Evolutionary conservation across 495 filamentous ascomycete genomes (phyloP).

Genomic region (Neurospora africana): DNA sequence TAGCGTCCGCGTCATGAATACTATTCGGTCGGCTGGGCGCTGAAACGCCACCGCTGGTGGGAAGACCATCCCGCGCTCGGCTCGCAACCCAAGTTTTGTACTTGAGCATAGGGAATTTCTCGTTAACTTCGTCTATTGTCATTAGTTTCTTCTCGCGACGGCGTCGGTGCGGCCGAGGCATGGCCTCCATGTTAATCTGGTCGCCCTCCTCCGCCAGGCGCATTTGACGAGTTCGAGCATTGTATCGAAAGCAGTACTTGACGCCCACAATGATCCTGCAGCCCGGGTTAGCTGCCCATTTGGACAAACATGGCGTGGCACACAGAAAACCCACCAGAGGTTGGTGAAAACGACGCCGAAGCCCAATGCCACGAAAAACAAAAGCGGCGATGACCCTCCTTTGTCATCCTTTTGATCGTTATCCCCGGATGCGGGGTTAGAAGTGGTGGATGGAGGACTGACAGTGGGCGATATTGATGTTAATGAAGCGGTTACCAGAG

Average conservation of each 20-base stretch:
- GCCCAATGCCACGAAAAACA: conserved; percentile 94
- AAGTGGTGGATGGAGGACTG: background rate
- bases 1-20: conserved; percentile 51
- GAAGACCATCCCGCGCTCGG: conserved; percentile 72
- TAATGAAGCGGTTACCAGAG: background rate
- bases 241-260: conserved; percentile 98
- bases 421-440: background rate
- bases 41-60: conserved; percentile 77
- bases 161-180: conserved; percentile 70
- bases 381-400: conserved; percentile 55
- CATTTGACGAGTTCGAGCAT: conserved; percentile 77
- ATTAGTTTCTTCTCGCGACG: conserved; percentile 94
- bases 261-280: conserved; percentile 97
- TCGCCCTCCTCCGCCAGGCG: conserved; percentile 78
- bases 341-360: conserved; percentile 99
- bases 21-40: conserved; percentile 62
- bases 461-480: background rate
- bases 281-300: conserved; percentile 18
- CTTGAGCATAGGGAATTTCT: conserved; percentile 87
- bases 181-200: conserved; percentile 68
- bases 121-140: conserved; percentile 98
- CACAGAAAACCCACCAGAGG: conserved; percentile 60
- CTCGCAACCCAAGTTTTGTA: conserved; percentile 90
- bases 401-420: conserved; percentile 10
- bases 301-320: background rate